A percentile compares a stretch with the other conserved stretches of the same genome.
Evolutionary conservation across 1,284 basidiomycete genomes (phyloP).

Genomic region (Ustilago nuda): DNA sequence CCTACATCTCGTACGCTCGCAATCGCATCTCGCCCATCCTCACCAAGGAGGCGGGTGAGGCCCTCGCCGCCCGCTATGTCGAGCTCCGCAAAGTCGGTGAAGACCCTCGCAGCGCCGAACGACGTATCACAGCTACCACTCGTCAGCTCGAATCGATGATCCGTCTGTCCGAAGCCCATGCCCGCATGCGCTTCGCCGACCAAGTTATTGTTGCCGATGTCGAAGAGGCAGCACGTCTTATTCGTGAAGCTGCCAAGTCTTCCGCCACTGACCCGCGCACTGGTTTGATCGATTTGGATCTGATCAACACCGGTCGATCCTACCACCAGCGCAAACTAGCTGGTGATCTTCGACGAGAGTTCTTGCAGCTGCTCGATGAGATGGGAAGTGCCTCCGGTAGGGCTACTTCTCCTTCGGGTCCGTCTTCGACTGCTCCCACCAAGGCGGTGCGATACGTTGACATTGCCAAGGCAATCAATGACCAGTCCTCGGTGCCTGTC

Average conservation of each 20-base stretch:
- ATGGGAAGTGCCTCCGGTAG: slow-evolving; percentile 48
- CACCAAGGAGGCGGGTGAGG: slow-evolving; percentile 84
- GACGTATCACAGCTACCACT: slow-evolving; percentile 96
- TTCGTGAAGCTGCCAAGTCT: slow-evolving; percentile 94
- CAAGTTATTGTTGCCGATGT: slow-evolving; percentile 89
- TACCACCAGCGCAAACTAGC: slow-evolving; percentile 76
- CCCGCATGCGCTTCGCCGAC: slow-evolving; percentile 89
- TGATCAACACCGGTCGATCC: slow-evolving; percentile 93
- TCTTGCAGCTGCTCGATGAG: slow-evolving; percentile 60
- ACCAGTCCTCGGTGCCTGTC: slow-evolving; percentile 62
- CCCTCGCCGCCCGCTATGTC: slow-evolving; percentile 89
- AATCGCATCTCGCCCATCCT: slow-evolving; percentile 89
- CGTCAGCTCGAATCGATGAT: slow-evolving; percentile 98
- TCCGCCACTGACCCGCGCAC: slow-evolving; percentile 82
- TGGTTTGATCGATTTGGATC: slow-evolving; percentile 93
- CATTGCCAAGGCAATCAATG: slow-evolving; percentile 57
- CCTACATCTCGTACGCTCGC: slow-evolving; percentile 93
- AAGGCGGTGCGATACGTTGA: slow-evolving; percentile 63
- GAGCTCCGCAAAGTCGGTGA: slow-evolving; percentile 89
- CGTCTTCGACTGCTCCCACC: slow-evolving; percentile 38
- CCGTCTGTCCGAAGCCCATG: slow-evolving; percentile 95
- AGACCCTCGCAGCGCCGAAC: slow-evolving; percentile 81
- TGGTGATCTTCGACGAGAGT: slow-evolving; percentile 63
- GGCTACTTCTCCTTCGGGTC: slow-evolving; percentile 37
- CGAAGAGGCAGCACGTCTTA: slow-evolving; percentile 87